These are phyloP conservation scores for Aspergillus novoparasiticus DNA, from an alignment of 2,329 filamentous ascomycete genomes.

Conservation along the genomic window DNA sequence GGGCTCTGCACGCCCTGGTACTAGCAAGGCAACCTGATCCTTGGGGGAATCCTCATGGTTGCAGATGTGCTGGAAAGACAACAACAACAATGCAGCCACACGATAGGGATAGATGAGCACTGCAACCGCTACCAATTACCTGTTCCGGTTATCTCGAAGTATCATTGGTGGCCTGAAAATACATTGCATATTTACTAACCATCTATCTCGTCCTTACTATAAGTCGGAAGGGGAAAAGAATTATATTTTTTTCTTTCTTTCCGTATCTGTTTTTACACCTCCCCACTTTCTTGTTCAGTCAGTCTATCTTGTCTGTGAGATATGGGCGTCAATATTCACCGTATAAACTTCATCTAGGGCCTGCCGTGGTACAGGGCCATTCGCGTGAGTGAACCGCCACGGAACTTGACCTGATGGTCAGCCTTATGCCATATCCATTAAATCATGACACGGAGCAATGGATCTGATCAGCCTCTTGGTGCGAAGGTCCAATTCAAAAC, in stretches of 20 bases:
- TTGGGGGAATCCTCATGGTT: not conserved
- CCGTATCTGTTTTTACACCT: not conserved
- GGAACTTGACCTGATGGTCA: not conserved
- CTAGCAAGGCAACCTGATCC: not conserved
- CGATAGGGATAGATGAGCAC: not conserved
- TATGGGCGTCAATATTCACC: not conserved
- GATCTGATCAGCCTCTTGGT: not conserved
- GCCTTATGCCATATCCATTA: conserved; percentile 1
- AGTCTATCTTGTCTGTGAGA: not conserved
- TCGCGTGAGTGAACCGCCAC: not conserved
- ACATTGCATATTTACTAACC: not conserved
- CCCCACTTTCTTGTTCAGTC: not conserved
- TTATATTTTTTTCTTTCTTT: not conserved
- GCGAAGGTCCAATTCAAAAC: not conserved
- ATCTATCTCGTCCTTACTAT: not conserved
- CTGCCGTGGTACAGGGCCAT: not conserved
- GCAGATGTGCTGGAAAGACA: not conserved
- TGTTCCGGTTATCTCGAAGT: not conserved
- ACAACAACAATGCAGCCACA: not conserved
- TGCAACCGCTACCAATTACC: not conserved
- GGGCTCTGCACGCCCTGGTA: not conserved
- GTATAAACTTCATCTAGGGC: not conserved
- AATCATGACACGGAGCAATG: not conserved
- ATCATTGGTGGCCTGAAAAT: not conserved
- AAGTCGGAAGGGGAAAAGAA: not conserved